Base-by-base conservation (phyloP, 2,329 filamentous ascomycete genomes). In the Zasmidium cellare region DNA sequence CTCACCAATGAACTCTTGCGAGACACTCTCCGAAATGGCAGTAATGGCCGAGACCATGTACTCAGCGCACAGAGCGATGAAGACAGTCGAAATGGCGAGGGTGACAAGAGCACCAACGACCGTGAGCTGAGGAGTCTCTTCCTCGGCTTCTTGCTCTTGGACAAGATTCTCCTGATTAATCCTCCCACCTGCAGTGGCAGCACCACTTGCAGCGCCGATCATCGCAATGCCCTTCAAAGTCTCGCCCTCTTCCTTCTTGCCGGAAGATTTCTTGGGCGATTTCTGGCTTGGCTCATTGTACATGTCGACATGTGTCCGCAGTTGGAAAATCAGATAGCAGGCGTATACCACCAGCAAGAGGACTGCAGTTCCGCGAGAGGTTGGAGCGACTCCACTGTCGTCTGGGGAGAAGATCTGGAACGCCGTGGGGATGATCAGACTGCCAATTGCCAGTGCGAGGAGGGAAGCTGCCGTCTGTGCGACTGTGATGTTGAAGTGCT, bases 401-500 rank as follows among this genome's bases (percentile, higher is more conserved):
- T 59, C 52, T 14, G 66, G 25, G 3, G 70, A 66, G 54, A 73
- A 86, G 25, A 80, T 77, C 62, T 90, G 83, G 72, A 96, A 96
- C 3, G 93, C 91, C 5, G 92, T 96, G 0, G 93, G 93, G 23
- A 97, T 91, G 65, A 97, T 93, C 65, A 96, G 80, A 67, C 87
- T 88, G 51, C 87, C 88, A 38, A 96, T 89, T 14, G 89, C 87
- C 19, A 96, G 80, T 12, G 90, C 87, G 19, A 96, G 83, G 53
- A 96, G 77, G 69, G 88, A 91, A 14, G 92, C 87, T 2, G 92
- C 90, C 0, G 92, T 96, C 74, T 96, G 92, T 0, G 92, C 92
- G 6, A 97, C 92, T 0, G 90, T 93, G 31, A 89, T 86, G 78
- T 97, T 96, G 83, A 97, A 97, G 74, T 85, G 87, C 73, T 97